Evolutionary conservation across 2,329 filamentous ascomycete species (phyloP).

Genomic region (Aspergillus sp.): DNA sequence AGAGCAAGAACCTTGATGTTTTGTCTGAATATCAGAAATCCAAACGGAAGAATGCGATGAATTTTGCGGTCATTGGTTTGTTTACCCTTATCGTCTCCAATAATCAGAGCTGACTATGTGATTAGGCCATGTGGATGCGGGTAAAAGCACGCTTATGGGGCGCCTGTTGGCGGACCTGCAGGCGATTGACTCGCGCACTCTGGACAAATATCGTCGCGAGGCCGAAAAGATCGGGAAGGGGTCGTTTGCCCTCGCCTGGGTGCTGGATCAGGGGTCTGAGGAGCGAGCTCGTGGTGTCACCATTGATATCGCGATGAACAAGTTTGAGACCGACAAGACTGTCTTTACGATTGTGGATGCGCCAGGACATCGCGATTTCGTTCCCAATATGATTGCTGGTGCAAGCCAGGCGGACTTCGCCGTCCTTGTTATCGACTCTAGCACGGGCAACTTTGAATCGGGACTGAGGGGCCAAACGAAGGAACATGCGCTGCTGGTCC

Average conservation of each 20-base stretch:
- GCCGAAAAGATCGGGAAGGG: conserved; percentile 90
- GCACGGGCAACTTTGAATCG: conserved; percentile 87
- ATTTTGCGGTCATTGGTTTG: conserved; percentile 89
- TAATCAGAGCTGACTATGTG: conserved; percentile 19
- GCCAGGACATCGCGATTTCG: conserved; percentile 91
- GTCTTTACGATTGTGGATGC: conserved; percentile 93
- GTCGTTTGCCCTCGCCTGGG: conserved; percentile 95
- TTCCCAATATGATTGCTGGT: conserved; percentile 98
- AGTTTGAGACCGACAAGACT: conserved; percentile 85
- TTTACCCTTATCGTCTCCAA: background rate
- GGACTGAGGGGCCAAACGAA: conserved; percentile 91
- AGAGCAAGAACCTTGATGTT: conserved; percentile 80
- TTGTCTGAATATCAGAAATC: conserved; percentile 74
- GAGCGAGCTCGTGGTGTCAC: conserved; percentile 89
- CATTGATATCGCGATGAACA: conserved; percentile 92
- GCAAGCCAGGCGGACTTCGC: conserved; percentile 95
- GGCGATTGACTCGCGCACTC: conserved; percentile 80
- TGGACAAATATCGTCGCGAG: conserved; percentile 85
- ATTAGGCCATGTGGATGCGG: conserved; percentile 89
- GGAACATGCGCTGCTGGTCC: conserved; percentile 84
- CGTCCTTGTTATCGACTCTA: conserved; percentile 88
- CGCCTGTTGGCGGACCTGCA: conserved; percentile 86
- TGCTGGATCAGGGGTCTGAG: conserved; percentile 87
- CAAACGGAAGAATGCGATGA: conserved; percentile 74
- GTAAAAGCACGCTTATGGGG: conserved; percentile 97